Evolutionary conservation across 2,329 filamentous ascomycete genomes (phyloP).

Genomic region (Neonectria sp.): DNA sequence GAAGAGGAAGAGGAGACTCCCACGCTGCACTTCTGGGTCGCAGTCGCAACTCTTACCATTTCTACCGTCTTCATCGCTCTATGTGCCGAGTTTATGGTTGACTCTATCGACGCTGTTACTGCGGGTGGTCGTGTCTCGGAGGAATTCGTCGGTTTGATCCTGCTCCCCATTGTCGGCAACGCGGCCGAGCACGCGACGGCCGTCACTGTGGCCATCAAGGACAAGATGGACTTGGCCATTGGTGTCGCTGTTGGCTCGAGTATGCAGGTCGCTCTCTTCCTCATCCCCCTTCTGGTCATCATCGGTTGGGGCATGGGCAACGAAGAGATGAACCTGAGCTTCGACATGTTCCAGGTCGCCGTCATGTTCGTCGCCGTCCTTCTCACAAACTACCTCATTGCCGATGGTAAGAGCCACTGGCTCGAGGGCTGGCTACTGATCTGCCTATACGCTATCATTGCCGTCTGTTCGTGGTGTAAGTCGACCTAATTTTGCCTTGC

Average conservation of each 20-base stretch:
- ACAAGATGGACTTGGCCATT: slow-evolving; percentile 89
- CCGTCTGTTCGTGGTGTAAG: slow-evolving; percentile 75
- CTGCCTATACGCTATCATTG: slow-evolving; percentile 85
- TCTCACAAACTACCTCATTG: slow-evolving; percentile 88
- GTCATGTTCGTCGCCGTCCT: slow-evolving; percentile 87
- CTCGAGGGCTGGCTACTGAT: slow-evolving; percentile 84
- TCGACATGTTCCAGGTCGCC: slow-evolving; percentile 91
- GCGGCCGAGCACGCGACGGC: slow-evolving; percentile 87
- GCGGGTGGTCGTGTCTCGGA: slow-evolving; percentile 72
- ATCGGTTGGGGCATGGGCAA: slow-evolving; percentile 83
- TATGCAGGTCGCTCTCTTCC: slow-evolving; percentile 85
- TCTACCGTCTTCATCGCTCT: slow-evolving; percentile 86
- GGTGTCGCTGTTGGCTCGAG: slow-evolving; percentile 85
- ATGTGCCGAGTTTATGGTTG: slow-evolving; percentile 85
- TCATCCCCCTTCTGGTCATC: slow-evolving; percentile 83
- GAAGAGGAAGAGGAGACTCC: slow-evolving; percentile 81
- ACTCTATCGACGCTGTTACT: slow-evolving; percentile 79
- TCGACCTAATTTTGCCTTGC: slow-evolving; percentile 31
- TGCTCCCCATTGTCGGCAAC: slow-evolving; percentile 87
- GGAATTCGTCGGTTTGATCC: slow-evolving; percentile 85
- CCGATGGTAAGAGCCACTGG: slow-evolving; percentile 87
- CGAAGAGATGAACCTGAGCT: slow-evolving; percentile 84
- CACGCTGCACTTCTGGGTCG: slow-evolving; percentile 79
- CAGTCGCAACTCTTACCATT: slow-evolving; percentile 78
- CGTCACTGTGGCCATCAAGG: slow-evolving; percentile 84